These are phyloP conservation scores for Orbilia brochopaga DNA, from an alignment of 2,329 filamentous ascomycete genomes.

Conservation along the genomic window DNA sequence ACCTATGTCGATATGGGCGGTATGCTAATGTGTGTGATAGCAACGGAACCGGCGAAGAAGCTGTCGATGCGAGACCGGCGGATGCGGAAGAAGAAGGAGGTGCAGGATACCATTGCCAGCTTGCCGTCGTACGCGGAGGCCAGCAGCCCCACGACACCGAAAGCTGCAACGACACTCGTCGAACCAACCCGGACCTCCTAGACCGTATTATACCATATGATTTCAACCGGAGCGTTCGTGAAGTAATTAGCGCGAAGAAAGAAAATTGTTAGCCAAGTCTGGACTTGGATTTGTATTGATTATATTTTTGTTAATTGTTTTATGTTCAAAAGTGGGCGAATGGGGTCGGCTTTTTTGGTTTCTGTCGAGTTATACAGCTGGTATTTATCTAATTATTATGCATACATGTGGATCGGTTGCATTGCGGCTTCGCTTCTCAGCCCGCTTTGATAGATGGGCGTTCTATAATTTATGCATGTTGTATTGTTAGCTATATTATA, in stretches of 20 bases:
- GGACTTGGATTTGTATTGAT: neutral
- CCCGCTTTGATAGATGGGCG: no score
- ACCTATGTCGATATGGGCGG: no score
- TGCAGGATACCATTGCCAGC: conserved; percentile 29
- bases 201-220: neutral
- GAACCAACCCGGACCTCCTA: conserved; percentile 36
- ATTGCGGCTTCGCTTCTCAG: no score
- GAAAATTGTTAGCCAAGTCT: neutral
- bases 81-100: conserved; percentile 47
- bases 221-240: no score
- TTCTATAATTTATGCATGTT: no score
- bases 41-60: conserved; percentile 49
- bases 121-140: conserved; percentile 42
- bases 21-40: no score
- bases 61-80: conserved; percentile 46
- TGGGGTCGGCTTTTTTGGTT: neutral
- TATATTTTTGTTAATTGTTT: conserved; percentile 4
- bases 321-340: neutral
- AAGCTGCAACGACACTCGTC: conserved; percentile 7
- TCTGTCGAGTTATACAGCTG: no score
- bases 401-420: no score
- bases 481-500: no score
- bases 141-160: conserved; percentile 25
- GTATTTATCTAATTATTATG: no score
- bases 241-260: no score